Evolutionary conservation across 106 monocot genomes (phyloP).

Genomic region (Cymbidium sinense): DNA sequence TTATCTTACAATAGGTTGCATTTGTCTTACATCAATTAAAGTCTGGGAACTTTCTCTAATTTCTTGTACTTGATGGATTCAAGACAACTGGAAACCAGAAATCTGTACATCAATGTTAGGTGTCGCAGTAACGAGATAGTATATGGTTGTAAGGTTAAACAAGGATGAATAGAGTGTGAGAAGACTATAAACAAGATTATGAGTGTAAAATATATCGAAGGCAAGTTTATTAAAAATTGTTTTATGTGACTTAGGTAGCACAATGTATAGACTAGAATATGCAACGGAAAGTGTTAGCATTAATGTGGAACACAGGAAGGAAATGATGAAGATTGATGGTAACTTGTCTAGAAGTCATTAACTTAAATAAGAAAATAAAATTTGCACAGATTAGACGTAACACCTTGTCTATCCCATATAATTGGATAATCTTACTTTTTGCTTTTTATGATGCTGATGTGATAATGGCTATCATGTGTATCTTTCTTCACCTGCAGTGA

Average conservation of each 20-base stretch:
- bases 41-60: neutral
- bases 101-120: neutral
- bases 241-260: no score
- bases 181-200: neutral
- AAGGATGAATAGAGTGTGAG: neutral
- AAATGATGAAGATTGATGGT: neutral
- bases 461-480: neutral
- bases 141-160: neutral
- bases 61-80: neutral
- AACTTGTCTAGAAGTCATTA: neutral
- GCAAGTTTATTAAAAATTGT: no score
- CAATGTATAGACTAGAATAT: neutral
- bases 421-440: neutral
- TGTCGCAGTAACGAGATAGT: neutral
- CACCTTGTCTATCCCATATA: neutral
- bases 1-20: neutral
- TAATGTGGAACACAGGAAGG: neutral
- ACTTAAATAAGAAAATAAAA: no score
- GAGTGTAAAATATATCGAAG: no score
- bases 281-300: neutral
- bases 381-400: no score
- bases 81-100: neutral
- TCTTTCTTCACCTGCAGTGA: slow-evolving; percentile 39
- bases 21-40: neutral
- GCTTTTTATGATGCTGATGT: neutral